These are phyloP conservation scores for Populus trichocarpa DNA, from an alignment of 441 rosid species.

Conservation along the genomic window DNA sequence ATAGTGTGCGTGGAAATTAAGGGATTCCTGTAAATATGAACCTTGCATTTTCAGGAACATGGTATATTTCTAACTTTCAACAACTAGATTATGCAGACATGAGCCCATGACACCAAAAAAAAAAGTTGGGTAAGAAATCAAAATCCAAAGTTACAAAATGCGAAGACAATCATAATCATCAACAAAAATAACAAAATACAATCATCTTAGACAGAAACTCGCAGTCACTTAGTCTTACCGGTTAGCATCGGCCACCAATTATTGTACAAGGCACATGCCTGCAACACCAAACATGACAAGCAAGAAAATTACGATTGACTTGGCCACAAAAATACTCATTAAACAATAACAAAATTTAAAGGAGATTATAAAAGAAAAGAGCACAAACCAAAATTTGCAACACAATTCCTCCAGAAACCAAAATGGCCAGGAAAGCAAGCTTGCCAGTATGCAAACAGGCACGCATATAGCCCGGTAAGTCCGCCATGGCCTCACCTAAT, in stretches of 20 bases:
- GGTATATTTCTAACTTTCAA: background rate
- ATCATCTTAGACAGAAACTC: background rate
- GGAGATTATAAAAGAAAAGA: background rate
- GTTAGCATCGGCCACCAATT: slow-evolving; percentile 99
- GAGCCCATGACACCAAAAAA: background rate
- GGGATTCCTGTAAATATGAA: background rate
- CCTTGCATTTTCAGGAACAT: background rate
- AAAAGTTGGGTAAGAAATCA: background rate
- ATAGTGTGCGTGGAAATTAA: background rate
- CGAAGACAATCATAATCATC: background rate
- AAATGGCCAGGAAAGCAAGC: slow-evolving; percentile 77
- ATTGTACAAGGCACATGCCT: slow-evolving; percentile 93
- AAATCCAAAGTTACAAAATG: background rate
- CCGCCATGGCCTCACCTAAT: slow-evolving; percentile 58
- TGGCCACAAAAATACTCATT: background rate
- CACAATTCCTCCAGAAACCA: slow-evolving; percentile 86
- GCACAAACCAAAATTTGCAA: slow-evolving; percentile 80
- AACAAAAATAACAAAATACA: background rate
- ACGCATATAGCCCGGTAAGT: slow-evolving; percentile 72
- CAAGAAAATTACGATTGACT: background rate
- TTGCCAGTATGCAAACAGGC: slow-evolving; percentile 83
- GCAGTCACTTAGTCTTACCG: slow-evolving; percentile 38
- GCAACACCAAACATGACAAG: slow-evolving; percentile 21
- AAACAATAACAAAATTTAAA: background rate
- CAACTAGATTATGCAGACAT: background rate